These are phyloP conservation scores for Candida awuae DNA, from an alignment of 805 yeast species.

Conservation along the genomic window DNA sequence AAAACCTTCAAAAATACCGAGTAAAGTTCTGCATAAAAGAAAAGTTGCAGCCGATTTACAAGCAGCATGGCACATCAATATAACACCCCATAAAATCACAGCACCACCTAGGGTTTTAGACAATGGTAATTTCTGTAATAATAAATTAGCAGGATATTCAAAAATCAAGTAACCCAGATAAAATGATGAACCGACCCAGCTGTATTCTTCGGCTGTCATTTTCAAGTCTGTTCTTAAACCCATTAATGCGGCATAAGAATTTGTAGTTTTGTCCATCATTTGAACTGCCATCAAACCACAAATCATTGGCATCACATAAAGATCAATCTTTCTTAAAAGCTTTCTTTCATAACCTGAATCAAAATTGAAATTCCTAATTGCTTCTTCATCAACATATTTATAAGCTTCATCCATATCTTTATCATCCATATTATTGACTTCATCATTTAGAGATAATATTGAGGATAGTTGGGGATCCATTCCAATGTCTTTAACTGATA, in stretches of 20 bases:
- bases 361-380: slow-evolving; percentile 1
- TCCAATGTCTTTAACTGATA: not conserved
- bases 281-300: slow-evolving; percentile 24
- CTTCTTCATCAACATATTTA: slow-evolving; percentile 5
- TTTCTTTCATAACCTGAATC: slow-evolving; percentile 10
- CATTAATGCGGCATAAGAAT: slow-evolving; percentile 38
- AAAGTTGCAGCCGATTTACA: slow-evolving; percentile 38
- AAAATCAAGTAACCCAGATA: slow-evolving; percentile 39
- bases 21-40: slow-evolving; percentile 36
- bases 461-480: slow-evolving; percentile 3
- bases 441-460: slow-evolving; percentile 4
- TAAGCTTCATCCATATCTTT: slow-evolving; percentile 8
- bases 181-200: slow-evolving; percentile 37
- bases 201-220: slow-evolving; percentile 37
- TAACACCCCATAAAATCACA: slow-evolving; percentile 40
- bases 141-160: slow-evolving; percentile 36
- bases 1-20: slow-evolving; percentile 35
- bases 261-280: slow-evolving; percentile 35
- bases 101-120: slow-evolving; percentile 30
- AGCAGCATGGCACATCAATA: slow-evolving; percentile 41
- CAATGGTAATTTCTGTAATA: slow-evolving; percentile 33
- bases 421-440: slow-evolving; percentile 4
- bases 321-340: slow-evolving; percentile 28
- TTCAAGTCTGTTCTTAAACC: slow-evolving; percentile 35
- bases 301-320: slow-evolving; percentile 28